Percentiles rank a stretch among this genome's conserved stretches.
Evolutionary conservation across 352 stramenopile genomes (phyloP).

Genomic region (Pythium dissimile): DNA sequence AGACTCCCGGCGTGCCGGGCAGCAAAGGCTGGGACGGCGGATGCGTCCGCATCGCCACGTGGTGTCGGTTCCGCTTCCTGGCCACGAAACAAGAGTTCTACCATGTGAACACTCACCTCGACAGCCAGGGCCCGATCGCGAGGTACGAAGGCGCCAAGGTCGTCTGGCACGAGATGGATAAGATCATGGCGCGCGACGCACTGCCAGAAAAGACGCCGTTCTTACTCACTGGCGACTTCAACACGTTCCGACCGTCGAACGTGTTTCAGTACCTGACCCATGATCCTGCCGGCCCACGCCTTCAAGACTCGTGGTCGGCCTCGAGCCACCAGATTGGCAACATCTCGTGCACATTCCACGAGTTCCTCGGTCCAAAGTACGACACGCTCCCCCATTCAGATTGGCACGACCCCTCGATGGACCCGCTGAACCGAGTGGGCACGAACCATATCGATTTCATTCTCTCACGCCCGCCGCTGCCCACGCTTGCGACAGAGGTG

Average conservation of each 20-base stretch:
- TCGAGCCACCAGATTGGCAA: slow-evolving; percentile 57
- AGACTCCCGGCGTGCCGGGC: slow-evolving; percentile 20
- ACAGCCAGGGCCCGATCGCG: slow-evolving; percentile 24
- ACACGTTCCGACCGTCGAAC: slow-evolving; percentile 78
- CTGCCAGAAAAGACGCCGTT: slow-evolving; percentile 32
- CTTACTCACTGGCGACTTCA: slow-evolving; percentile 85
- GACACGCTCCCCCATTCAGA: slow-evolving; percentile 34
- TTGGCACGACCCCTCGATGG: slow-evolving; percentile 53
- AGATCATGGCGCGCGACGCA: slow-evolving; percentile 2
- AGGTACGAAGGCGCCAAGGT: slow-evolving; percentile 28
- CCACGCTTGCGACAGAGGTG: slow-evolving; percentile 63
- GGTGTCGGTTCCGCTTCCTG: slow-evolving; percentile 27
- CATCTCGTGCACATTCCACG: slow-evolving; percentile 84
- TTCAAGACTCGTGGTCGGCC: slow-evolving; percentile 69
- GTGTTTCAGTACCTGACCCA: slow-evolving; percentile 78
- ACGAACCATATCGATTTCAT: slow-evolving; percentile 89
- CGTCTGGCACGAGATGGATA: slow-evolving; percentile 29
- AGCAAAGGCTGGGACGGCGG: slow-evolving; percentile 25
- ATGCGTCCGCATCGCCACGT: slow-evolving; percentile 29
- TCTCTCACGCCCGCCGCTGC: slow-evolving; percentile 72
- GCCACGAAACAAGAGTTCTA: slow-evolving; percentile 30
- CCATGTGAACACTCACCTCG: slow-evolving; percentile 35
- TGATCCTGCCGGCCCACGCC: slow-evolving; percentile 42
- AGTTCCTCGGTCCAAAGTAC: slow-evolving; percentile 49
- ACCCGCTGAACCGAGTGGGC: slow-evolving; percentile 34